Evolutionary conservation across 108 stramenopile genomes (phyloP), one percentile per base, ranked within the genome.

Genomic region (Cyclotella sp.): DNA sequence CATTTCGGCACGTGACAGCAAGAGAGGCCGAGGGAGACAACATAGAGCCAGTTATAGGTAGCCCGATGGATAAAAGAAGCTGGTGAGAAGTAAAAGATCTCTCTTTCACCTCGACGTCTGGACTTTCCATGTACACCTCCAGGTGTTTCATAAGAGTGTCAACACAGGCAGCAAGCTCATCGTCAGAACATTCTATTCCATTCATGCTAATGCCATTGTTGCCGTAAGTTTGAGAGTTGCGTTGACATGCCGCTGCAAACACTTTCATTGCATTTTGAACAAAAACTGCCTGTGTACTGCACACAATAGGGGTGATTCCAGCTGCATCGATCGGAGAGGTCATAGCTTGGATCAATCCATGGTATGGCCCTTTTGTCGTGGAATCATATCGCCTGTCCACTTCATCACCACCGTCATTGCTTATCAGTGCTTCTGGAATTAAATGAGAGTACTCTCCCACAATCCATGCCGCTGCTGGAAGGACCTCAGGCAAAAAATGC

Each of bases 391-490:
- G 72, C 15, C 47, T 57, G 46, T 87, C 86, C 15, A 66, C 84
- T 42, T 69, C 84, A 55, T 87, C 75, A 28, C 87, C 88, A 53
- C 85, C 82, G 0, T 85, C 47, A n/a, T 63, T 75, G 4, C 70
- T 68, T 9, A 15, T 75, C 62, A 93, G 57, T 34, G 81, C 89
- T 53, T 82, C 89, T 22, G 89, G 89, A 43, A 90, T 84, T 64
- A 89, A 73, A 67, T 87, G 88, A 16, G 94, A 91, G 78, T 94
- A 99, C 83, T 98, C 99, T 16, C 98, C 98, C 0, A 94, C 93
- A 81, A 98, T 95, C 95, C 96, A 98, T 39, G 97, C 97, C 43
- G 97, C 89, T 4, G 96, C 95, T 10, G 85, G 87, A n/a, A 97
- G 73, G 30, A 97, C 87, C 68, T 96, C 89, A 19, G 86, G 90